A percentile compares a stretch with the other conserved stretches of the same genome.
These are phyloP conservation scores for Monosporozyma aquatica DNA, from an alignment of 805 yeast species.

Conservation along the genomic window DNA sequence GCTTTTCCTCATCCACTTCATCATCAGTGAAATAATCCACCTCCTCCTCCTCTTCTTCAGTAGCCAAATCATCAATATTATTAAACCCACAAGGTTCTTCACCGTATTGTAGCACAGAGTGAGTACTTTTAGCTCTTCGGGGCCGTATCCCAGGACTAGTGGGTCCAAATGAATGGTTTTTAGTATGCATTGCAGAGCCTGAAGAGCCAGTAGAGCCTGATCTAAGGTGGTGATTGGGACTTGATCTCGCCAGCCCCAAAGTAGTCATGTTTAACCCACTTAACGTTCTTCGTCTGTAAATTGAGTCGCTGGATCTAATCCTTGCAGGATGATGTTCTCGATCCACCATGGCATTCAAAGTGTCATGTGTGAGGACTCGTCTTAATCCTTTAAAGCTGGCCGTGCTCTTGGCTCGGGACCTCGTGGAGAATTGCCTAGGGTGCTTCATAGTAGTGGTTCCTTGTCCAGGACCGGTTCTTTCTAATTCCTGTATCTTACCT, in stretches of 20 bases:
- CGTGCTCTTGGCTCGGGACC: conserved; percentile 27
- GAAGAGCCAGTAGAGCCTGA: not conserved
- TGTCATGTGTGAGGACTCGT: conserved; percentile 22
- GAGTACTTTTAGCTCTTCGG: conserved; percentile 22
- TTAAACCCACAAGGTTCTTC: conserved; percentile 11
- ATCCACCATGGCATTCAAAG: conserved; percentile 8
- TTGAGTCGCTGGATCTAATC: conserved; percentile 24
- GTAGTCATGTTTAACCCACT: conserved; percentile 30
- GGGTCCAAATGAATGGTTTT: conserved; percentile 6
- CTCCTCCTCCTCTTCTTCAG: conserved; percentile 37
- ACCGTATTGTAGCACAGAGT: conserved; percentile 22
- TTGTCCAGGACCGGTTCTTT: no score
- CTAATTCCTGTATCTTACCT: conserved; percentile 8
- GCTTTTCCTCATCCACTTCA: conserved; percentile 24
- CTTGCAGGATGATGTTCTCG: conserved; percentile 9
- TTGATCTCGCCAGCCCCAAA: conserved; percentile 20
- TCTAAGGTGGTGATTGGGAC: conserved; percentile 9
- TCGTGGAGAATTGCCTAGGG: conserved; percentile 23
- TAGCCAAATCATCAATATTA: conserved; percentile 16
- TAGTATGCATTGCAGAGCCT: conserved; percentile 2
- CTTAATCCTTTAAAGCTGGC: conserved; percentile 28
- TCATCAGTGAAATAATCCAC: conserved; percentile 35
- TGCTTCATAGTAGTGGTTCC: conserved; percentile 10
- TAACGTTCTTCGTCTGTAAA: conserved; percentile 20
- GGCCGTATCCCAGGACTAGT: conserved; percentile 22